These are phyloP conservation scores for Alternaria angustiovoidea DNA, from an alignment of 2,329 filamentous ascomycete species.

Conservation along the genomic window DNA sequence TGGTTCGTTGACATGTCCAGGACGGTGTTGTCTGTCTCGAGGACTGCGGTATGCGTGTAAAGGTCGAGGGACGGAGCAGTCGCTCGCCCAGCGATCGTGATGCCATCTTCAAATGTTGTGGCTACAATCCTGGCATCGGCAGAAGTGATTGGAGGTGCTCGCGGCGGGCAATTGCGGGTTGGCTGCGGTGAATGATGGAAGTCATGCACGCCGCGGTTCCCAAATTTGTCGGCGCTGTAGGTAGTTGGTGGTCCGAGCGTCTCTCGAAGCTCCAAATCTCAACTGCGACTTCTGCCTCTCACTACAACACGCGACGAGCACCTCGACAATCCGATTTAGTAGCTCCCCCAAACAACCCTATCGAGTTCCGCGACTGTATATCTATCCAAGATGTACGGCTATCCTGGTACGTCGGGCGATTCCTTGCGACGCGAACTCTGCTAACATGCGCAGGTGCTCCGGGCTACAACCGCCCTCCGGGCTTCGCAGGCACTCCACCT, in stretches of 20 bases:
- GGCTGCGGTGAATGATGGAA: conserved; percentile 5
- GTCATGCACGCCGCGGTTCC: conserved; percentile 24
- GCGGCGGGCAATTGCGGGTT: conserved; percentile 12
- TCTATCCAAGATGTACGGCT: conserved; percentile 46
- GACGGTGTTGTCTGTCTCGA: conserved; percentile 18
- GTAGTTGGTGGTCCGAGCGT: conserved; percentile 25
- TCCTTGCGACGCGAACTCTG: conserved; percentile 5
- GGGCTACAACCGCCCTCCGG: conserved; percentile 77
- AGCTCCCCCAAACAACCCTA: neutral
- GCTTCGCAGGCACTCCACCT: conserved; percentile 76
- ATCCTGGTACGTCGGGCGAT: conserved; percentile 35
- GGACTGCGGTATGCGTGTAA: conserved; percentile 30
- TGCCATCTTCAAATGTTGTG: conserved; percentile 29
- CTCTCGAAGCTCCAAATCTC: conserved; percentile 18
- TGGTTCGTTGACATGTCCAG: conserved; percentile 26
- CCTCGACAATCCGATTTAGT: neutral
- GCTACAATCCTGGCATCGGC: neutral
- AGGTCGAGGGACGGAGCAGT: conserved; percentile 41
- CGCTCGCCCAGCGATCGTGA: conserved; percentile 44
- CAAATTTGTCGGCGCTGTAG: conserved; percentile 34
- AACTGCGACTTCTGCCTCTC: conserved; percentile 16
- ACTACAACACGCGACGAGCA: conserved; percentile 17
- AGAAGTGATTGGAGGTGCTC: neutral
- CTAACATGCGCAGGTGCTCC: conserved; percentile 53
- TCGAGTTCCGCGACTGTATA: conserved; percentile 5